A percentile compares a stretch with the other conserved stretches of the same genome.
phyloP scores from a whole-genome alignment of 75 land plant genomes.

The Isoetes taiwanensis region DNA sequence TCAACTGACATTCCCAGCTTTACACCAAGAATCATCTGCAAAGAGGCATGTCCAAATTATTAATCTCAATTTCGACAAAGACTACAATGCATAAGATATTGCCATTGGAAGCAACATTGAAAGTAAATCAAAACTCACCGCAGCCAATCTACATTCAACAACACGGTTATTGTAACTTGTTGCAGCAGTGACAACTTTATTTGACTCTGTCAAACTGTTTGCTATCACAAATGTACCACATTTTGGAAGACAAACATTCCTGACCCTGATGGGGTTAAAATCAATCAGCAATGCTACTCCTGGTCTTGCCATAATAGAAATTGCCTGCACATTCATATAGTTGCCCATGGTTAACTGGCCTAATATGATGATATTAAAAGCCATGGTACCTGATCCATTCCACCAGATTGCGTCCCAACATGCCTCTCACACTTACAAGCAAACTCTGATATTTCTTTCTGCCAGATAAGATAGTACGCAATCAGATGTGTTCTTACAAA shows the following conservation, averaged over 20 bases:
- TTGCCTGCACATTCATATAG: conserved; percentile 60
- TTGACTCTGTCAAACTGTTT: conserved; percentile 86
- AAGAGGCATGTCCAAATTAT: too few relatives aligned
- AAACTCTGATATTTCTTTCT: conserved; percentile 94
- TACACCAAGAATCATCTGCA: too few relatives aligned
- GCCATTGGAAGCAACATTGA: too few relatives aligned
- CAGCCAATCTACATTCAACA: conserved; percentile 90
- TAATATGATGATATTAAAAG: too few relatives aligned
- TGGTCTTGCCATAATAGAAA: conserved; percentile 84
- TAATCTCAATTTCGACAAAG: too few relatives aligned
- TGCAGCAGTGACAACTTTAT: conserved; percentile 96
- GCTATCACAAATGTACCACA: conserved; percentile 90
- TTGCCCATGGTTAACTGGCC: too few relatives aligned
- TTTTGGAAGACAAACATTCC: conserved; percentile 71
- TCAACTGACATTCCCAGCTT: too few relatives aligned
- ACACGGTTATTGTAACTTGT: conserved; percentile 94
- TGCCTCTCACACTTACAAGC: conserved; percentile 93
- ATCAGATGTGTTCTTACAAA: too few relatives aligned
- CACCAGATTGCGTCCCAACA: conserved; percentile 98
- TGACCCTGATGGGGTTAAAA: conserved; percentile 84
- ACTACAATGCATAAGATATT: too few relatives aligned
- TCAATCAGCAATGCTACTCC: conserved; percentile 96
- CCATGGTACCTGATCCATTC: conserved; percentile 97
- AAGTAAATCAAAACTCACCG: too few relatives aligned
- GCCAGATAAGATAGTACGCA: too few relatives aligned